Conservation (phyloP, 2,329 filamentous ascomycete genomes). For the Bisporella sp. region DNA sequence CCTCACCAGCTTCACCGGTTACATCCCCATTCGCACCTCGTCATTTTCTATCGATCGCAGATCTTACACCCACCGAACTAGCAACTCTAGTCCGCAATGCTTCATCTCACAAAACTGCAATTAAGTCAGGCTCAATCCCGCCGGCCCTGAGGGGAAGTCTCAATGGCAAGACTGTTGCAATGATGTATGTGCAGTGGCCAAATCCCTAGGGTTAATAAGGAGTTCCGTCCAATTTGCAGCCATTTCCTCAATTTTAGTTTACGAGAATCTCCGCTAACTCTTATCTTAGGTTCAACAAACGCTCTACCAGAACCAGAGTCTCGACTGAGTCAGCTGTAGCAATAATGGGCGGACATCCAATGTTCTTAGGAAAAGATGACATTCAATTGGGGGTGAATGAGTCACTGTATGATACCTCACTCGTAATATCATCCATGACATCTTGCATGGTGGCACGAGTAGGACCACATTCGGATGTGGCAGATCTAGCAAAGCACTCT, state of each 20-base stretch:
- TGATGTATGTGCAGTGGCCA: slow-evolving; percentile 49
- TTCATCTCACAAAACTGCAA: slow-evolving; percentile 62
- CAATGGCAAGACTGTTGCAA: slow-evolving; percentile 73
- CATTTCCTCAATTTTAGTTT: neutral
- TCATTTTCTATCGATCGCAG: slow-evolving; percentile 86
- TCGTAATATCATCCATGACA: slow-evolving; percentile 91
- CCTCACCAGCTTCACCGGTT: slow-evolving; percentile 12
- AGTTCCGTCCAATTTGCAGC: too few species aligned
- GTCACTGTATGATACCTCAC: slow-evolving; percentile 83
- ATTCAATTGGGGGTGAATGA: slow-evolving; percentile 97
- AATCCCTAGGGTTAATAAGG: too few species aligned
- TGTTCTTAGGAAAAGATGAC: slow-evolving; percentile 94
- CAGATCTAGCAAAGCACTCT: slow-evolving; percentile 62
- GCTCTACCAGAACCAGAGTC: slow-evolving; percentile 86
- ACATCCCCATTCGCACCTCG: slow-evolving; percentile 56
- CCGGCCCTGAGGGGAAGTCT: slow-evolving; percentile 54
- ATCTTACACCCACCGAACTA: slow-evolving; percentile 75
- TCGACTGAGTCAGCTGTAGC: slow-evolving; percentile 88
- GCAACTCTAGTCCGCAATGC: slow-evolving; percentile 79
- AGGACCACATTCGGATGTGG: slow-evolving; percentile 68
- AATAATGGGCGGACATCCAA: slow-evolving; percentile 84
- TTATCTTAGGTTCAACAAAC: slow-evolving; percentile 68
- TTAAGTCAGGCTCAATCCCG: slow-evolving; percentile 63
- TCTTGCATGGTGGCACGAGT: slow-evolving; percentile 78
- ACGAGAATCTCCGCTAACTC: neutral